Evolutionary conservation across 2,329 filamentous ascomycete genomes (phyloP).

Genomic region (Paecilomyces niveus): DNA sequence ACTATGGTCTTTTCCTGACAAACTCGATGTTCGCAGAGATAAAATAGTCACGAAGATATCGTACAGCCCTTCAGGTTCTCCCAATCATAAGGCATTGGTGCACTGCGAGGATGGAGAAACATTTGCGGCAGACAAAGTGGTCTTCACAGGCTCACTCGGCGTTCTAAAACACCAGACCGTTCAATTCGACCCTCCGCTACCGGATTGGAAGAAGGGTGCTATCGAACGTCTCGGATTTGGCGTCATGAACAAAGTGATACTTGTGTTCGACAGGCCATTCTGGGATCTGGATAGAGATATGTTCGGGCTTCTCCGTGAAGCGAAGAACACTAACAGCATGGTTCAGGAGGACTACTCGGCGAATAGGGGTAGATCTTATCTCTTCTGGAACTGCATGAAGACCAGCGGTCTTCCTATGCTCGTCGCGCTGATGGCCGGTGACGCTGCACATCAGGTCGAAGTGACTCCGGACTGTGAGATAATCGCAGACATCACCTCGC

Average conservation of each 20-base stretch:
- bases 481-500: constrained; percentile 69
- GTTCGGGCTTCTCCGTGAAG: constrained; percentile 80
- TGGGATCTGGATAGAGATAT: constrained; percentile 90
- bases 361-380: constrained; percentile 84
- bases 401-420: constrained; percentile 82
- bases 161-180: constrained; percentile 77
- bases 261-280: constrained; percentile 83
- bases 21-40: constrained; percentile 69
- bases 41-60: constrained; percentile 68
- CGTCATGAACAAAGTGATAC: constrained; percentile 86
- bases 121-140: constrained; percentile 81
- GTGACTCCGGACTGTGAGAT: constrained; percentile 66
- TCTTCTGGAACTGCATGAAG: constrained; percentile 94
- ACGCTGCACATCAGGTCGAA: constrained; percentile 86
- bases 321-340: constrained; percentile 61
- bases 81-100: constrained; percentile 49
- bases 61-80: constrained; percentile 41
- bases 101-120: constrained; percentile 70
- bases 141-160: constrained; percentile 83
- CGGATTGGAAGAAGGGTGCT: constrained; percentile 73
- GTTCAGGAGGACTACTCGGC: constrained; percentile 71
- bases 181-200: constrained; percentile 83
- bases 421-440: constrained; percentile 90
- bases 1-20: constrained; percentile 67
- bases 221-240: constrained; percentile 86